Conservation (phyloP, 2,329 filamentous ascomycete species). For the Colletotrichum cereale region DNA sequence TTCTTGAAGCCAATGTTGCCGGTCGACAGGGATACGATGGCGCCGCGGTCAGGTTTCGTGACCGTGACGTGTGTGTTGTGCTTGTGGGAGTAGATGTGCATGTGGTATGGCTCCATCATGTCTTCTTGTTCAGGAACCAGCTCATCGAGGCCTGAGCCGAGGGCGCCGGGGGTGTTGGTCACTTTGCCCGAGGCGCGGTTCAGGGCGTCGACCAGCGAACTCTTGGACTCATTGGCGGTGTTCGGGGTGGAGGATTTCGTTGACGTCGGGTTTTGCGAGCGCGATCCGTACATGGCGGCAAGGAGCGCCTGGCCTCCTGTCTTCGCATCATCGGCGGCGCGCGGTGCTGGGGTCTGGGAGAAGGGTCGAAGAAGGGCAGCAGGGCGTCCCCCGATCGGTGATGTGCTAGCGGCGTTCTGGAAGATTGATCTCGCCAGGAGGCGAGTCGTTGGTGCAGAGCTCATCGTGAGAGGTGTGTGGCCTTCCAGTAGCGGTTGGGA, state of each 20-base stretch:
- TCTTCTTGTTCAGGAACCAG: conserved; percentile 50
- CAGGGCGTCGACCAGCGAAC: conserved; percentile 55
- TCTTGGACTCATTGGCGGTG: conserved; percentile 49
- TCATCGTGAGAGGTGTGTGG: conserved; percentile 54
- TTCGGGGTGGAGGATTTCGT: too few species aligned
- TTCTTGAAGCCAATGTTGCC: conserved; percentile 96
- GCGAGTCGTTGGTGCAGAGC: conserved; percentile 57
- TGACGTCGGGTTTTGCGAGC: not conserved
- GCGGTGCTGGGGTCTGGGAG: conserved; percentile 51
- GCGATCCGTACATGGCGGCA: conserved; percentile 39
- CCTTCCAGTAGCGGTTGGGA: conserved; percentile 44
- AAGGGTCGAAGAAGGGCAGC: conserved; percentile 50
- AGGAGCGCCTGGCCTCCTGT: conserved; percentile 40
- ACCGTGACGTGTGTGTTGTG: conserved; percentile 97
- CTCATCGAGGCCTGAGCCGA: conserved; percentile 36
- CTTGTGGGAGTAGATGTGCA: conserved; percentile 88
- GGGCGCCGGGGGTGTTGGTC: not conserved
- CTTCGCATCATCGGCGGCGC: conserved; percentile 44
- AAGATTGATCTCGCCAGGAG: conserved; percentile 56
- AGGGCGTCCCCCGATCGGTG: conserved; percentile 40
- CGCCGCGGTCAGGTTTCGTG: conserved; percentile 82
- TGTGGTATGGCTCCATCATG: conserved; percentile 77
- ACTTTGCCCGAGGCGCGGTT: conserved; percentile 46
- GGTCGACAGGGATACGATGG: conserved; percentile 82
- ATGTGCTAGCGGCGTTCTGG: conserved; percentile 44